These are phyloP conservation scores for Nakazawaea sp. DNA, from an alignment of 805 yeast genomes.

Conservation along the genomic window DNA sequence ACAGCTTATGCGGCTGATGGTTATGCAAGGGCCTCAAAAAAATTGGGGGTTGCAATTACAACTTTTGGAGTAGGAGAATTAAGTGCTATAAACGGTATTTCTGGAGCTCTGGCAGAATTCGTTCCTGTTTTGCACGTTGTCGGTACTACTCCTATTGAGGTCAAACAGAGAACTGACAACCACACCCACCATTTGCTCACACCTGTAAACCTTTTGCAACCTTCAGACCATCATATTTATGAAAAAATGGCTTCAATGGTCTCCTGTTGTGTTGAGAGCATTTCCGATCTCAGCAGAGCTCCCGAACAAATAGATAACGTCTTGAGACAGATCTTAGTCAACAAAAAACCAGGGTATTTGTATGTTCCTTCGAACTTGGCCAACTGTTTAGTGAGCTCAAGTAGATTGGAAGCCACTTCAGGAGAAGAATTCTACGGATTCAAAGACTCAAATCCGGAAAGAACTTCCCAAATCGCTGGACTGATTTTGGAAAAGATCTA, in stretches of 20 bases:
- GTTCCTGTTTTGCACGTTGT: slow-evolving; percentile 80
- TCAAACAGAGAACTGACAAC: slow-evolving; percentile 15
- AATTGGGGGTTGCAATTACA: slow-evolving; percentile 60
- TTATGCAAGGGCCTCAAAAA: slow-evolving; percentile 57
- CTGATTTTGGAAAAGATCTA: slow-evolving; percentile 45
- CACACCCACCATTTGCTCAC: slow-evolving; percentile 60
- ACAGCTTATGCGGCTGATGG: slow-evolving; percentile 92
- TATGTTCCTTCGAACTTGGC: slow-evolving; percentile 71
- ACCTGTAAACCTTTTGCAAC: slow-evolving; percentile 32
- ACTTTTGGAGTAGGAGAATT: slow-evolving; percentile 91
- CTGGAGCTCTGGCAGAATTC: slow-evolving; percentile 79
- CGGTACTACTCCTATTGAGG: slow-evolving; percentile 55
- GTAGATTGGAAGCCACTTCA: slow-evolving; percentile 18
- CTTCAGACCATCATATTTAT: slow-evolving; percentile 64
- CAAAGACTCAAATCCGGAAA: slow-evolving; percentile 17
- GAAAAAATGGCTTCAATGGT: slow-evolving; percentile 51
- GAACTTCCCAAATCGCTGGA: slow-evolving; percentile 30
- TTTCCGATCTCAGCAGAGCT: slow-evolving; percentile 38
- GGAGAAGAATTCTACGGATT: slow-evolving; percentile 15
- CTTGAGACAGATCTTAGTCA: slow-evolving; percentile 43
- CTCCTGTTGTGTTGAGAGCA: slow-evolving; percentile 48
- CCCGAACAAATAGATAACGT: slow-evolving; percentile 63
- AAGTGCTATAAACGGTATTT: slow-evolving; percentile 74
- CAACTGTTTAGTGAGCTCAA: slow-evolving; percentile 31
- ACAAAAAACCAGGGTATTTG: slow-evolving; percentile 76